Evolutionary conservation across 75 land plant species (phyloP).

Genomic region (Pinus albicaulis): DNA sequence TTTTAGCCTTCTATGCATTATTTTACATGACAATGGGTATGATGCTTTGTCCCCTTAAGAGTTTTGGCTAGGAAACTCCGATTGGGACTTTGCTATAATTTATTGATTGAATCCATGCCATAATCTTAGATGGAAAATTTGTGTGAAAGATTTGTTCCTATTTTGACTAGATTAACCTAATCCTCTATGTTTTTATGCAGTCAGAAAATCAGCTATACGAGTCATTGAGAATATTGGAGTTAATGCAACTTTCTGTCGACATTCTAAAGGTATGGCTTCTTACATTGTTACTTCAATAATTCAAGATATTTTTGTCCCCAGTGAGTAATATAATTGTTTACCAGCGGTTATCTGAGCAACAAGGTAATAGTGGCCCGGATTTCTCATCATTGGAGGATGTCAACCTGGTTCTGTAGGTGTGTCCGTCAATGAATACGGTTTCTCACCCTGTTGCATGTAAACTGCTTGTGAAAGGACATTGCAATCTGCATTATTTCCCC

Average conservation of each 20-base stretch:
- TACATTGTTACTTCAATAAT: not conserved
- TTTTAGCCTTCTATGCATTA: not conserved
- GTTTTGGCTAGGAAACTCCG: not conserved
- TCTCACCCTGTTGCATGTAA: not conserved
- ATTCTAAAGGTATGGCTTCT: constrained; percentile 39
- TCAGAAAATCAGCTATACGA: constrained; percentile 46
- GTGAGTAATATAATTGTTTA: not conserved
- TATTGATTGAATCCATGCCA: constrained; percentile 3
- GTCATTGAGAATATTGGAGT: constrained; percentile 49
- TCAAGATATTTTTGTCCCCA: not conserved
- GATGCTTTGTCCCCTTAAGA: not conserved
- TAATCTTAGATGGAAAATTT: not conserved
- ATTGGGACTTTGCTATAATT: not conserved
- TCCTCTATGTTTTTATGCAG: constrained; percentile 21
- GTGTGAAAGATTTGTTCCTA: too few species aligned
- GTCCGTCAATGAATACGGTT: not conserved
- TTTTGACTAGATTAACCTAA: too few species aligned
- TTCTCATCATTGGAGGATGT: not conserved
- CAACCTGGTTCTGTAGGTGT: not conserved
- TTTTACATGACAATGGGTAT: not conserved
- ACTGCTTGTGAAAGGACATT: not conserved
- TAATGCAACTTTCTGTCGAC: constrained; percentile 56
- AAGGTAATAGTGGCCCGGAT: not conserved
- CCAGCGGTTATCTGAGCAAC: not conserved
- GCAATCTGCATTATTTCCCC: not conserved